phyloP scores from a whole-genome alignment of 108 stramenopile species.

The Stephanodiscus triporus region DNA sequence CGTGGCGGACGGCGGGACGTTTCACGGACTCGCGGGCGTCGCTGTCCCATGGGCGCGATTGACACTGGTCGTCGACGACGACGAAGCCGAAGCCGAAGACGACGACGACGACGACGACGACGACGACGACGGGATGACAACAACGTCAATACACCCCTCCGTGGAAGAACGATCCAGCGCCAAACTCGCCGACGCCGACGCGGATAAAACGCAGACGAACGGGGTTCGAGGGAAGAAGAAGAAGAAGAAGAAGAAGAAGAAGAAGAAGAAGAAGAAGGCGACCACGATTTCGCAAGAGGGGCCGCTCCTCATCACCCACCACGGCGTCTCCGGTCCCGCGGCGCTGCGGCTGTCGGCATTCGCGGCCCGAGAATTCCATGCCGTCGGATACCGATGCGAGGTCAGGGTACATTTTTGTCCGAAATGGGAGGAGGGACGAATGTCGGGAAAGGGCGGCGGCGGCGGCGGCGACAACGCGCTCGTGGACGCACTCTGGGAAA shows the following conservation, averaged over 20 bases:
- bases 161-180: constrained; percentile 6
- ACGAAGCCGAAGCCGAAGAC: no score
- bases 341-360: constrained; percentile 91
- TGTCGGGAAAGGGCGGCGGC: constrained; percentile 2
- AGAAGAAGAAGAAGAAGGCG: constrained; percentile 56
- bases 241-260: constrained; percentile 59
- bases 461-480: constrained; percentile 24
- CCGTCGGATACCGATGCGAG: constrained; percentile 65
- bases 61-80: constrained; percentile 43
- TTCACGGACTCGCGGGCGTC: constrained; percentile 79
- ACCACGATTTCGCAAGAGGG: constrained; percentile 64
- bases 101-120: constrained; percentile 24
- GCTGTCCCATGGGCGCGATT: constrained; percentile 69
- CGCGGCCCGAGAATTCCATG: constrained; percentile 81
- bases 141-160: constrained; percentile 14
- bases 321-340: constrained; percentile 94
- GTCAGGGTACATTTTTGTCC: constrained; percentile 68
- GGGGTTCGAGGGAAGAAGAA: constrained; percentile 28
- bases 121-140: no score
- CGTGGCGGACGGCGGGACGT: constrained; percentile 60
- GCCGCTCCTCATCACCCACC: constrained; percentile 92
- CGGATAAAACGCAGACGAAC: neutral
- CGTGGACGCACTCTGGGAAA: constrained; percentile 48
- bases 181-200: neutral
- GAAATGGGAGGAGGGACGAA: constrained; percentile 45